Conservation (phyloP, 179 eudicot species). For the Nepenthes alata region DNA sequence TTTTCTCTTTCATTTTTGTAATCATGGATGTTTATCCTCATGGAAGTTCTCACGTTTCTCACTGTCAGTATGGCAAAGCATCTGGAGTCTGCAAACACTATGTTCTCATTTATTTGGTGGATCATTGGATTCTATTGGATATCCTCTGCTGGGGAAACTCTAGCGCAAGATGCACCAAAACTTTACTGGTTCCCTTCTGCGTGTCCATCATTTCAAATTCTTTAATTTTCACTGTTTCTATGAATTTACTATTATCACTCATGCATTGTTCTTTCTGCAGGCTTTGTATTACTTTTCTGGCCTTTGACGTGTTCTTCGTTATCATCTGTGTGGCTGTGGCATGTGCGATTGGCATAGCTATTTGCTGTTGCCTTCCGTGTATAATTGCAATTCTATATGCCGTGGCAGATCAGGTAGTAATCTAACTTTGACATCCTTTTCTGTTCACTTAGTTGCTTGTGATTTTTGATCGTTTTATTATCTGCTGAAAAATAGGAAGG, state of each 20-base stretch:
- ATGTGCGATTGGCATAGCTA: conserved; percentile 76
- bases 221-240: neutral
- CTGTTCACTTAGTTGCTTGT: neutral
- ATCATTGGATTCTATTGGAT: conserved; percentile 89
- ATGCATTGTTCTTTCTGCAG: conserved; percentile 31
- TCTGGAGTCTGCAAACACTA: conserved; percentile 73
- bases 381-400: conserved; percentile 83
- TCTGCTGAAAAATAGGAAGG: conserved; percentile 47
- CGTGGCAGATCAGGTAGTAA: conserved; percentile 82
- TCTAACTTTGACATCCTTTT: neutral
- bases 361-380: conserved; percentile 93
- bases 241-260: conserved; percentile 5
- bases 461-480: neutral
- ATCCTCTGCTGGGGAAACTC: conserved; percentile 52
- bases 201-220: neutral
- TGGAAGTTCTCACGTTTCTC: neutral
- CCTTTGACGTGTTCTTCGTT: conserved; percentile 86
- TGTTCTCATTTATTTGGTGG: conserved; percentile 93
- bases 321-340: conserved; percentile 84
- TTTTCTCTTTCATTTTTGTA: neutral
- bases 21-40: neutral
- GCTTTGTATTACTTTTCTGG: conserved; percentile 77
- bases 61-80: conserved; percentile 62
- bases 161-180: conserved; percentile 54
- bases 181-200: conserved; percentile 56